These are phyloP conservation scores for Penicillium sp. DNA, from an alignment of 2,329 filamentous ascomycete species.

Conservation along the genomic window DNA sequence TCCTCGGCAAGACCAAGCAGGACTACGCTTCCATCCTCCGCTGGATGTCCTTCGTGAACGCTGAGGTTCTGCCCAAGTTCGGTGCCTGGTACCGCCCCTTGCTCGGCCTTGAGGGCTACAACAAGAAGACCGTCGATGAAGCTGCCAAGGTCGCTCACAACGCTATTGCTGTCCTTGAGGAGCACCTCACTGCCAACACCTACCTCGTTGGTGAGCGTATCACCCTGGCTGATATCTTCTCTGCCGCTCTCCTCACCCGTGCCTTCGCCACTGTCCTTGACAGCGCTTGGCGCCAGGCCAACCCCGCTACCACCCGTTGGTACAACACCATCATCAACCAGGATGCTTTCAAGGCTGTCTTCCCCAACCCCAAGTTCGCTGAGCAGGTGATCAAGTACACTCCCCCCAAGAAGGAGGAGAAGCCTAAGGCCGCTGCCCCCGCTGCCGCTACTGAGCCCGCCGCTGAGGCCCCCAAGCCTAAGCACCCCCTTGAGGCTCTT, in stretches of 20 bases:
- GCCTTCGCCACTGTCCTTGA: slow-evolving; percentile 95
- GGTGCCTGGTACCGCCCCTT: slow-evolving; percentile 84
- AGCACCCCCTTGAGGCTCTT: slow-evolving; percentile 90
- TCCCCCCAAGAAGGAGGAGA: slow-evolving; percentile 69
- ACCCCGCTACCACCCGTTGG: slow-evolving; percentile 91
- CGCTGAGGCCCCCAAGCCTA: slow-evolving; percentile 74
- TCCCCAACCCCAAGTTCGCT: slow-evolving; percentile 71
- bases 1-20: slow-evolving; percentile 99
- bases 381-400: slow-evolving; percentile 74
- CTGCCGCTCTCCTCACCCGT: slow-evolving; percentile 72
- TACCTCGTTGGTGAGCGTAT: slow-evolving; percentile 97
- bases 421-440: slow-evolving; percentile 60
- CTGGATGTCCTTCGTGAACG: slow-evolving; percentile 98
- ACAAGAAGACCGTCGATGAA: slow-evolving; percentile 96
- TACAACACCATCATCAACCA: slow-evolving; percentile 92
- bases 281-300: slow-evolving; percentile 77
- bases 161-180: slow-evolving; percentile 72
- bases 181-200: slow-evolving; percentile 87
- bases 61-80: slow-evolving; percentile 72
- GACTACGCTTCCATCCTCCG: slow-evolving; percentile 97
- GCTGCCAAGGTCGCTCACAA: slow-evolving; percentile 66
- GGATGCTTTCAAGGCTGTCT: slow-evolving; percentile 80
- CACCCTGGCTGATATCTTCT: slow-evolving; percentile 92
- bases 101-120: slow-evolving; percentile 78
- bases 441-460: slow-evolving; percentile 57